Evolutionary conservation across 2,329 filamentous ascomycete species (phyloP), one percentile per base, ranked within the genome.

Genomic region (Zopfia rhizophila): DNA sequence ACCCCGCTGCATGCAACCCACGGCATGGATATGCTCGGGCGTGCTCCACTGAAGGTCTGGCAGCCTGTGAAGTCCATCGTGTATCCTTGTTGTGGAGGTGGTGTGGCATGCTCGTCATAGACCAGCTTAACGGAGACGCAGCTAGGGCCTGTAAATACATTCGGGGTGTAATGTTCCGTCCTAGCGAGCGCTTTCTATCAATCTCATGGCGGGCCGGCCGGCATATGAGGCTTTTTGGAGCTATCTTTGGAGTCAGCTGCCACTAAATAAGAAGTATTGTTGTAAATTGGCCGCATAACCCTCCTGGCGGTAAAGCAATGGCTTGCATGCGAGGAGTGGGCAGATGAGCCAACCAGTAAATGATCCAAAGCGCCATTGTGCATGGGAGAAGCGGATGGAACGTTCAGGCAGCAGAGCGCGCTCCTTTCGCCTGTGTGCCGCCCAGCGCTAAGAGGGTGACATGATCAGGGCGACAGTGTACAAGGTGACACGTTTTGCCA

Each of bases 1-100:
- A 68, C 65, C 66, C 66, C 65, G 65, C 5, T 38, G 6, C 27
- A 32, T 37, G 21, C 30, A 8, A 38, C 24, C 13, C 25, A 30
- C 19, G 24, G 30, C 27, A 42, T 36, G 31, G 25, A 14, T 11
- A 33, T 36, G 21, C 30, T 43, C 19, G 14, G 25, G 5, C 28
- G 38, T 11, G 19, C 5, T 33, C 12, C 17, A 19, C 30, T 14
- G 6, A n/a, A 3, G 6, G 5, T 36, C 28, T 22, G 29, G n/a
- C n/a, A n/a, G n/a, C n/a, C n/a, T n/a, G n/a, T n/a, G n/a, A n/a
- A n/a, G n/a, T n/a, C n/a, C n/a, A n/a, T n/a, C n/a, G n/a, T n/a
- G n/a, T n/a, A n/a, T n/a, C n/a, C n/a, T n/a, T n/a, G n/a, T n/a
- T n/a, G 24, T 27, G 24, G n/a, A 27, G n/a, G 24, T 27, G n/a